Evolutionary conservation across 2,329 filamentous ascomycete species (phyloP), one percentile per base, ranked within the genome.

Genomic region (Calonectria pteridis): DNA sequence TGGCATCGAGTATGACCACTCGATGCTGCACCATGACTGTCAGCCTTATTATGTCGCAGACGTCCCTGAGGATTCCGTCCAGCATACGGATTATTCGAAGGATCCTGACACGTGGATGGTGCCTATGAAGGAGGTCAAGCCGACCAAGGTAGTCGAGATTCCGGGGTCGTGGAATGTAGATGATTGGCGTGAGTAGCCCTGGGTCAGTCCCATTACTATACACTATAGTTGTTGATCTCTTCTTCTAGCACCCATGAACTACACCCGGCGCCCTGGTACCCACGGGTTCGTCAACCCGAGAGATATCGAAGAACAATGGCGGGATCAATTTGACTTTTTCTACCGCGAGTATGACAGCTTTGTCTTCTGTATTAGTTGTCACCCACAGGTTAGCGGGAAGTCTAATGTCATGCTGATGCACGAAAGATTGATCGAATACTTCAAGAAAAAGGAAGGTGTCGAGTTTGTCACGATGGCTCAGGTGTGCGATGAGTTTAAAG

Each of bases 21-120:
- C 83, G 3, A 86, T 88, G 78, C 86, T 88, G 85, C 86, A 88
- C 75, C 85, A 88, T 76, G 87, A 88, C 77, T 83, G 83, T 18
- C 85, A 87, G 73, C 83, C 83, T 14, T 85, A 85, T 78, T 84
- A 81, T 67, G 77, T 80, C 1, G 81, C 82, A 13, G 77, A 75
- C 55, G 72, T 75, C 20, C 40, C 67, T 14, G 75, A 53, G 49
- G 71, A 75, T n/a, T 63, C 51, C 37, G 74, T 72, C 49, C 64
- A 77, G n/a, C n/a, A n/a, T 26, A 77, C 75, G 5, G 69, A 75
- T 51, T 73, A 77, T 49, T 77, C 58, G 79, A 64, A 76, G 37
- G 65, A 75, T 37, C 71, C 75, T 3, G 71, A 71, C n/a, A 68
- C 58, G 11, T 77, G 75, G 78, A 78, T 77, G 75, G 51, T 53